phyloP scores from a whole-genome alignment of 305 asterid species.

The Fraxinus nigra region DNA sequence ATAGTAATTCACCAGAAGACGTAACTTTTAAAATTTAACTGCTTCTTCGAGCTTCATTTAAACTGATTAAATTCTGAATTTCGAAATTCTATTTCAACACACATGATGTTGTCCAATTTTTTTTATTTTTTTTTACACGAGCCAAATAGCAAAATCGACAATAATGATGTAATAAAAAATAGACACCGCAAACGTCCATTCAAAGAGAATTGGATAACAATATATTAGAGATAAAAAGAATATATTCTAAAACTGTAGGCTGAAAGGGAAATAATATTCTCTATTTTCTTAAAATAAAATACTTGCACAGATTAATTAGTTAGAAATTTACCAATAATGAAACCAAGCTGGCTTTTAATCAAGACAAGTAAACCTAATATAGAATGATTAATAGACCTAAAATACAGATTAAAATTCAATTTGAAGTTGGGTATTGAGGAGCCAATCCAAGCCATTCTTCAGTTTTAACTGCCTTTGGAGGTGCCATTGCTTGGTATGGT shows the following conservation, averaged over 20 bases:
- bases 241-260: neutral
- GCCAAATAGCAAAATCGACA: neutral
- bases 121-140: too few species aligned
- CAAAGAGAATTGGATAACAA: neutral
- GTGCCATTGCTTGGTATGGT: constrained; percentile 43
- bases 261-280: neutral
- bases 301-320: neutral
- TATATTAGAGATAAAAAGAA: neutral
- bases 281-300: neutral
- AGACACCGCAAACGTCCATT: neutral
- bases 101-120: too few species aligned
- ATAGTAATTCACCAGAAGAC: too few species aligned
- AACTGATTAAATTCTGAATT: too few species aligned
- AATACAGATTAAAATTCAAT: neutral
- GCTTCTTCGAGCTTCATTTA: too few species aligned
- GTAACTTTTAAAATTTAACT: too few species aligned
- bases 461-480: constrained; percentile 20
- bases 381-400: constrained; percentile 14
- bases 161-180: neutral
- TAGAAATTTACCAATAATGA: constrained; percentile 4
- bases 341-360: constrained; percentile 6
- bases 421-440: neutral
- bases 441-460: neutral
- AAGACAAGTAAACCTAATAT: neutral
- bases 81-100: too few species aligned